A percentile compares a stretch with the other conserved stretches of the same genome.
These are phyloP conservation scores for Blastocystis sp. DNA, from an alignment of 352 stramenopile species.

Conservation along the genomic window DNA sequence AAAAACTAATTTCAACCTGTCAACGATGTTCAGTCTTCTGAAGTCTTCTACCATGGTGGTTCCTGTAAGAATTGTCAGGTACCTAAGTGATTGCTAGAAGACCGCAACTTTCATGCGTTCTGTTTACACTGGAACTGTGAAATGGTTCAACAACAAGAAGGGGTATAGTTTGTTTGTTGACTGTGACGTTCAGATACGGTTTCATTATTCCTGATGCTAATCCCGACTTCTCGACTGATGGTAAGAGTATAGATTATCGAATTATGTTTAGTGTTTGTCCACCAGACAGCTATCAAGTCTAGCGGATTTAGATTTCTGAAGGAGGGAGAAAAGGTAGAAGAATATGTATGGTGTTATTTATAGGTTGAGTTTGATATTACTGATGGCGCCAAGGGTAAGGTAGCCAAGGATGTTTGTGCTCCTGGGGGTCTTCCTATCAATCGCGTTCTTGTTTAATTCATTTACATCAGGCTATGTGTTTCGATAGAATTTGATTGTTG, in stretches of 20 bases:
- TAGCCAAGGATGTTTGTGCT: conserved; percentile 34
- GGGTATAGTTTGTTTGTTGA: background rate
- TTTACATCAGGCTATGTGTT: background rate
- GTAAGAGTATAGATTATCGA: background rate
- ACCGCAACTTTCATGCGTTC: background rate
- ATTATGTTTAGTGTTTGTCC: conserved; percentile 39
- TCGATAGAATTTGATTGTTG: background rate
- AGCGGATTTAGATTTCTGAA: conserved; percentile 49
- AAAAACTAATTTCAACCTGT: too few species aligned
- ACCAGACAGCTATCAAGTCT: conserved; percentile 45
- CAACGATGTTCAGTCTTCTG: conserved; percentile 3
- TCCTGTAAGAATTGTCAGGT: background rate
- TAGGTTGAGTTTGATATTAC: conserved; percentile 59
- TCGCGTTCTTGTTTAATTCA: conserved; percentile 33
- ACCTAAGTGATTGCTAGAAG: conserved; percentile 19
- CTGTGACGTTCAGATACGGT: conserved; percentile 8
- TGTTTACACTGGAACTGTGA: conserved; percentile 49
- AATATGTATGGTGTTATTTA: background rate
- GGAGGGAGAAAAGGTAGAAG: conserved; percentile 15
- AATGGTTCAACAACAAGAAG: conserved; percentile 63
- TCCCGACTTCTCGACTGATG: background rate
- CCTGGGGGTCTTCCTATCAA: conserved; percentile 55
- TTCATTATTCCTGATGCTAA: conserved; percentile 56
- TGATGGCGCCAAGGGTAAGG: conserved; percentile 26
- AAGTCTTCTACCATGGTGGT: conserved; percentile 3